phyloP scores from a whole-genome alignment of 2,329 filamentous ascomycete species.

The Verticillium isaacii region DNA sequence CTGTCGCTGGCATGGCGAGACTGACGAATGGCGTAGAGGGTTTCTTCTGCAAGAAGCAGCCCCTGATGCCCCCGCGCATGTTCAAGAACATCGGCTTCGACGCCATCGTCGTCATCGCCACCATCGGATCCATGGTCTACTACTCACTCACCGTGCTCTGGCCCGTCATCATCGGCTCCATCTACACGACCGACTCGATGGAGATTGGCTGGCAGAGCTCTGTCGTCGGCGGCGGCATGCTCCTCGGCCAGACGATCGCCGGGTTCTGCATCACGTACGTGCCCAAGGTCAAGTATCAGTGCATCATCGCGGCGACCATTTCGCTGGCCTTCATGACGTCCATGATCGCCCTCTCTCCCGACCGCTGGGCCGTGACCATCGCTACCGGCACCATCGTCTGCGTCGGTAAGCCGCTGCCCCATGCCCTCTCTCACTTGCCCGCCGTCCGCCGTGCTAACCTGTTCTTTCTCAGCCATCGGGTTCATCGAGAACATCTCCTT shows the following conservation, averaged over 20 bases:
- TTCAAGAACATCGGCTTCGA: conserved; percentile 34
- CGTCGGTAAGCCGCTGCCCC: conserved; percentile 7
- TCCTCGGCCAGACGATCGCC: conserved; percentile 32
- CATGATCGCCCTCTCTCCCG: conserved; percentile 20
- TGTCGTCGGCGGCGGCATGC: conserved; percentile 34
- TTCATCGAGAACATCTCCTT: conserved; percentile 35
- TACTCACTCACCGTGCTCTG: conserved; percentile 38
- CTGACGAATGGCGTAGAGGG: conserved; percentile 21
- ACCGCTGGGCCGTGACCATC: conserved; percentile 22
- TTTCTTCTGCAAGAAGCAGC: conserved; percentile 27
- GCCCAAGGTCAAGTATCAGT: conserved; percentile 28
- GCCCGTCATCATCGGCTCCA: conserved; percentile 33
- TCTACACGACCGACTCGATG: conserved; percentile 33
- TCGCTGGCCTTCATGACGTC: conserved; percentile 28
- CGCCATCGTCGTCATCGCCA: conserved; percentile 31
- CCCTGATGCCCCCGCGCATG: conserved; percentile 36
- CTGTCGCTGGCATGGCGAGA: not conserved
- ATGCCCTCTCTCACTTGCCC: not conserved
- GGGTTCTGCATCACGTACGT: conserved; percentile 30
- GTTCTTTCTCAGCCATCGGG: conserved; percentile 21
- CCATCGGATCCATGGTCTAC: conserved; percentile 38
- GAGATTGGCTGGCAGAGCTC: conserved; percentile 35
- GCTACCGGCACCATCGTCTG: conserved; percentile 26
- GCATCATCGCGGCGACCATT: conserved; percentile 21
- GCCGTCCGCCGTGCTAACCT: not conserved